Percentiles rank a stretch among this genome's conserved stretches.
Evolutionary conservation across 169 alveolate genomes (phyloP).

Genomic region (Plasmodium gaboni): DNA sequence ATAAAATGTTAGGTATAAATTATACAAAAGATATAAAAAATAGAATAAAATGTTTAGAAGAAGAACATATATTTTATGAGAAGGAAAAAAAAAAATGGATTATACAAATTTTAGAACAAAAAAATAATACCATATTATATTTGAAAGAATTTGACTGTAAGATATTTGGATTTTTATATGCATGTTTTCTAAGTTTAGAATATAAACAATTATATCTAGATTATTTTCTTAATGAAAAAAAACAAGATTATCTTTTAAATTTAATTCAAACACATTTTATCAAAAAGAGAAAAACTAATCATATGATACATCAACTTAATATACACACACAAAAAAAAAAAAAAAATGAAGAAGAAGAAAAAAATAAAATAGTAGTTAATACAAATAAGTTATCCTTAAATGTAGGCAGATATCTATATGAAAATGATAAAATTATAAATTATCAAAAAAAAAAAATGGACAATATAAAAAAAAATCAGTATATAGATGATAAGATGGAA

Average conservation of each 20-base stretch:
- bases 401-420: too few species aligned
- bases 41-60: constrained; percentile 41
- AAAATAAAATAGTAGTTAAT: background rate
- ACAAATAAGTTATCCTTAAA: too few species aligned
- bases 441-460: too few species aligned
- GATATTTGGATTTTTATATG: constrained; percentile 71
- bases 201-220: constrained; percentile 67
- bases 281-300: constrained; percentile 15
- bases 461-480: too few species aligned
- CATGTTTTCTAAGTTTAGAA: constrained; percentile 67
- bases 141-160: constrained; percentile 70
- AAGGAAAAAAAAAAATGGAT: constrained; percentile 73
- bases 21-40: constrained; percentile 28
- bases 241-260: constrained; percentile 30
- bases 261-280: constrained; percentile 32
- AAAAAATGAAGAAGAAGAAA: constrained; percentile 1
- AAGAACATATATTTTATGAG: constrained; percentile 65
- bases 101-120: constrained; percentile 40
- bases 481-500: too few species aligned
- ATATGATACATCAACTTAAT: background rate
- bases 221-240: constrained; percentile 56
- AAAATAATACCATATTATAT: constrained; percentile 37
- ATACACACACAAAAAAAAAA: background rate
- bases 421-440: too few species aligned
- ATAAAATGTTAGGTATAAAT: constrained; percentile 26